Conservation (phyloP, 768 basidiomycete species). For the Collybia sp. region DNA sequence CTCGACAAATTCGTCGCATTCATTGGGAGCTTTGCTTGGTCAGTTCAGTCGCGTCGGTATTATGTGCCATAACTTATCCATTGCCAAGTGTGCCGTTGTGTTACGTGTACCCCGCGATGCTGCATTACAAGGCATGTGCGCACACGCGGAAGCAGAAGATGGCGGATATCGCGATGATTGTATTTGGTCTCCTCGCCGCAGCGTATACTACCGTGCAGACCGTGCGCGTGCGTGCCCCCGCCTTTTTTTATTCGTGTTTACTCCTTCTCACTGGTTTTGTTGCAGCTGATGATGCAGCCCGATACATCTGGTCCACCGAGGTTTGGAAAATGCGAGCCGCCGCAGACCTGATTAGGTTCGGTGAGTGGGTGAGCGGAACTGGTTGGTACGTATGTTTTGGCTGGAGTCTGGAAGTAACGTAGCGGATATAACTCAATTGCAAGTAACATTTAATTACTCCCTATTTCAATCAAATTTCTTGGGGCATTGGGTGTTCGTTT, state of each 20-base stretch:
- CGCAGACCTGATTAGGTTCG: background rate
- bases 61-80: too few relatives aligned
- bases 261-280: constrained; percentile 4
- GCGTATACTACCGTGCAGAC: constrained; percentile 82
- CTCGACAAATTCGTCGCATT: constrained; percentile 95
- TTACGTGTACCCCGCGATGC: constrained; percentile 90
- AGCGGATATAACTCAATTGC: too few relatives aligned
- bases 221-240: constrained; percentile 44
- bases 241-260: background rate
- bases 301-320: constrained; percentile 30
- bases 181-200: constrained; percentile 71
- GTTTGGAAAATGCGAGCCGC: constrained; percentile 23
- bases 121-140: constrained; percentile 87
- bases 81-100: constrained; percentile 86
- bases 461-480: too few relatives aligned
- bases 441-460: too few relatives aligned
- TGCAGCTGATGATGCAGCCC: constrained; percentile 60
- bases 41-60: constrained; percentile 29
- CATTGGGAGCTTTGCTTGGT: constrained; percentile 94
- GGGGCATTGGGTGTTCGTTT: too few relatives aligned
- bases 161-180: constrained; percentile 66
- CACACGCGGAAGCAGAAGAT: constrained; percentile 61
- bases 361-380: too few relatives aligned
- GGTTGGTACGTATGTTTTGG: too few relatives aligned
- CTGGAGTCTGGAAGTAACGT: too few relatives aligned